Evolutionary conservation across 768 basidiomycete genomes (phyloP).

Genomic region (Psilocybe cubensis): DNA sequence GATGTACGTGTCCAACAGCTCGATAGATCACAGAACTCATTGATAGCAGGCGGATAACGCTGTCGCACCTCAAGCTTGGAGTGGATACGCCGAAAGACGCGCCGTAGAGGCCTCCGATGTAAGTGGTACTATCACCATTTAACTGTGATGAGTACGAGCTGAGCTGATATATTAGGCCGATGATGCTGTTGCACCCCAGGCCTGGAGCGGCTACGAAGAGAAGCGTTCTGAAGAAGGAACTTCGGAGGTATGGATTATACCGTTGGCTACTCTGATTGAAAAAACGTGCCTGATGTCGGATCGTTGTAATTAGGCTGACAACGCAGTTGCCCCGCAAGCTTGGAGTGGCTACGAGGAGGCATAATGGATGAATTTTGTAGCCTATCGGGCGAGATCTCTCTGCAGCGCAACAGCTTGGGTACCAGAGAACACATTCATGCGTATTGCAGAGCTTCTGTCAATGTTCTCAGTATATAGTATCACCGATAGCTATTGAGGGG

Average conservation of each 20-base stretch:
- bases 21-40: background rate
- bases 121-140: background rate
- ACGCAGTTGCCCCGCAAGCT: background rate
- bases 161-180: background rate
- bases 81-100: slow-evolving; percentile 4
- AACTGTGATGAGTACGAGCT: background rate
- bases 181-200: background rate
- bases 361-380: no score
- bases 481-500: no score
- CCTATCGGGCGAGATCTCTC: no score
- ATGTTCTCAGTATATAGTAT: background rate
- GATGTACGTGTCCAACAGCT: background rate
- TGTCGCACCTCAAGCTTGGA: slow-evolving; percentile 8
- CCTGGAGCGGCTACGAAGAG: slow-evolving; percentile 16
- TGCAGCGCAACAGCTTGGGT: no score
- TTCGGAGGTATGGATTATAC: background rate
- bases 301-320: background rate
- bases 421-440: no score
- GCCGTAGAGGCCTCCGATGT: background rate
- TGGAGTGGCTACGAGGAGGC: background rate
- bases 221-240: background rate
- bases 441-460: background rate
- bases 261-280: no score
- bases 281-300: no score
- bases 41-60: slow-evolving; percentile 5